phyloP scores from a whole-genome alignment of 2,329 filamentous ascomycete species.

The Microcera coccophila region DNA sequence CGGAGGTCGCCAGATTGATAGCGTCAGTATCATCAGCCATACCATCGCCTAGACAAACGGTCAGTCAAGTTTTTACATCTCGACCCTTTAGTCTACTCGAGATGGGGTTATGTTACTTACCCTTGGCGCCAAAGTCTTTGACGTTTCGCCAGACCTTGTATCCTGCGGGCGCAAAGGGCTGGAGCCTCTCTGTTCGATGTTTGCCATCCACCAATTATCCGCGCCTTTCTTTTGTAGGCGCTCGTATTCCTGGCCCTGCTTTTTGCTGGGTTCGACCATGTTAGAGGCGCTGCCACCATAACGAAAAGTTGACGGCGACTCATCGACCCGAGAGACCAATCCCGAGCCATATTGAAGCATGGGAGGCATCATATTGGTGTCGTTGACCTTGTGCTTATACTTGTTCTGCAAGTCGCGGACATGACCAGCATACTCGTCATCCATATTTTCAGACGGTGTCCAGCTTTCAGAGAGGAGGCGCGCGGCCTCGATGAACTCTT shows the following conservation, averaged over 20 bases:
- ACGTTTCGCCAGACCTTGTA: conserved; percentile 33
- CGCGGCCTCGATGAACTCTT: conserved; percentile 9
- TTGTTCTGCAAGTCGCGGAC: no score
- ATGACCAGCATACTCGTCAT: conserved; percentile 4
- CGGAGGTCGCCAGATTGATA: conserved; percentile 44
- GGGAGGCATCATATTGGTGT: conserved; percentile 11
- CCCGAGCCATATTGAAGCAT: conserved; percentile 9
- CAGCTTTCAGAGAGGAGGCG: conserved; percentile 7
- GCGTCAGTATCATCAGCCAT: conserved; percentile 51
- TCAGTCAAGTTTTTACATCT: not conserved
- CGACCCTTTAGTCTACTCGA: no score
- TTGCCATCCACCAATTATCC: conserved; percentile 63
- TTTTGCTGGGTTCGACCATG: conserved; percentile 1
- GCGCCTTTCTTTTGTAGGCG: conserved; percentile 3
- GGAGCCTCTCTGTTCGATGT: conserved; percentile 63
- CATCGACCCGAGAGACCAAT: conserved; percentile 4
- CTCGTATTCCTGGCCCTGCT: no score
- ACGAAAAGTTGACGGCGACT: conserved; percentile 9
- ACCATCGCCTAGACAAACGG: conserved; percentile 16
- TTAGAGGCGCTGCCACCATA: conserved; percentile 5
- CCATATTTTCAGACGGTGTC: conserved; percentile 4
- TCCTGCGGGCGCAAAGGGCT: conserved; percentile 54
- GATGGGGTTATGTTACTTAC: conserved; percentile 10
- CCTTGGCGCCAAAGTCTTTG: conserved; percentile 35
- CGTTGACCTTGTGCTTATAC: conserved; percentile 4